These are phyloP conservation scores for Fusarium begoniae DNA, from an alignment of 2,329 filamentous ascomycete species.

Conservation along the genomic window DNA sequence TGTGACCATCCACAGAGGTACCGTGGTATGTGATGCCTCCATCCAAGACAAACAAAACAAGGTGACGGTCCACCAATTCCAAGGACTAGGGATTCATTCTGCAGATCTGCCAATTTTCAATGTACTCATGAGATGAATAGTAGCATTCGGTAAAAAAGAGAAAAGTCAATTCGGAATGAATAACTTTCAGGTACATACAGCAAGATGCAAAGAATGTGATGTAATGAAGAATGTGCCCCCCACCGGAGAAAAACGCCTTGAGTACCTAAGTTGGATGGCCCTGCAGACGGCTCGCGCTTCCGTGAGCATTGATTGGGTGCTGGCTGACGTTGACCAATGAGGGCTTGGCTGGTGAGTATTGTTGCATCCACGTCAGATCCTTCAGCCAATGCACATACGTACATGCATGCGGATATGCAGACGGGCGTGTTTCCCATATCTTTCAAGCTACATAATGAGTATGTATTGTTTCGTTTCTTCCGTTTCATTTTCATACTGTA, in stretches of 20 bases:
- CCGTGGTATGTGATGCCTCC: not conserved
- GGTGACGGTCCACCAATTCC: no score
- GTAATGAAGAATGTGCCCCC: not conserved
- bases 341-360: not conserved
- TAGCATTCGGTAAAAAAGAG: not conserved
- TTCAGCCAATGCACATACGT: not conserved
- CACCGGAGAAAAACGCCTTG: not conserved
- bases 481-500: accelerated
- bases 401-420: not conserved
- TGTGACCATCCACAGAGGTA: no score
- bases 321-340: not conserved
- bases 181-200: not conserved
- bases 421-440: not conserved
- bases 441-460: not conserved
- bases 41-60: not conserved
- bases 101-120: not conserved
- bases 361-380: not conserved
- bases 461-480: not conserved
- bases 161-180: not conserved
- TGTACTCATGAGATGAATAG: not conserved
- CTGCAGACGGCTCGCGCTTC: not conserved
- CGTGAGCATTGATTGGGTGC: not conserved
- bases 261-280: not conserved
- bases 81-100: accelerated
- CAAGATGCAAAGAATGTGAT: not conserved